Evolutionary conservation across 2,329 filamentous ascomycete species (phyloP), one percentile per base, ranked within the genome.

Genomic region (Cordyceps javanica): DNA sequence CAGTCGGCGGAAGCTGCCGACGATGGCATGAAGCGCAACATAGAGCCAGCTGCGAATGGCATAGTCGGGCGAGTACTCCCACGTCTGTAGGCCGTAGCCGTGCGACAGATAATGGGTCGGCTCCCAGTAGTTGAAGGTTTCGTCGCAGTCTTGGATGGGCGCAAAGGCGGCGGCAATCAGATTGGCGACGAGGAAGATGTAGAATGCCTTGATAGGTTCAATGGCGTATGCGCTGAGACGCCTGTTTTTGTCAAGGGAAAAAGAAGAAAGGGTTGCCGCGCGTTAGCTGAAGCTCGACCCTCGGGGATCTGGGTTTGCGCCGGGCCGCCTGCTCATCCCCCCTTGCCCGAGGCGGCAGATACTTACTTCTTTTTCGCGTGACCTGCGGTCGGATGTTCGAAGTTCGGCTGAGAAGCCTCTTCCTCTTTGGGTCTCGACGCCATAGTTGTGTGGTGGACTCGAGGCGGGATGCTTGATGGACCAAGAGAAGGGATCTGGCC

Each of bases 81-180:
- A 99, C 1, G 94, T 99, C 75, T 99, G 92, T 52, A 97, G 79
- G 39, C 93, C 94, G 68, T 96, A 93, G 65, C 90, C 90, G 76
- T 97, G 91, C 59, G 86, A 88, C 28, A 99, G 82, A 72, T 97
- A 99, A 73, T 99, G 94, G 0, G 92, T 86, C 0, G 94, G 93
- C 67, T 99, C 94, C 91, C 93, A 99, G 77, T 96, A 99, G 72
- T 99, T 99, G 81, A 96, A 99, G 11, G 93, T 93, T 76, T 99
- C 94, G 67, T 99, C 94, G 70, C 94, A 99, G 73, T 99, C 94
- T 71, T 97, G 92, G 63, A 99, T 96, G 0, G 94, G 94, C 2
- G 91, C 87, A 70, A 87, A 93, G 32, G 88, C 67, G 11, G 93
- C 94, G 7, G 93, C 89, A 23, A 93, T 66, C 19, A 88, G 63